phyloP scores from a whole-genome alignment of 148 eudicot genomes.

The Camellia sinensis region DNA sequence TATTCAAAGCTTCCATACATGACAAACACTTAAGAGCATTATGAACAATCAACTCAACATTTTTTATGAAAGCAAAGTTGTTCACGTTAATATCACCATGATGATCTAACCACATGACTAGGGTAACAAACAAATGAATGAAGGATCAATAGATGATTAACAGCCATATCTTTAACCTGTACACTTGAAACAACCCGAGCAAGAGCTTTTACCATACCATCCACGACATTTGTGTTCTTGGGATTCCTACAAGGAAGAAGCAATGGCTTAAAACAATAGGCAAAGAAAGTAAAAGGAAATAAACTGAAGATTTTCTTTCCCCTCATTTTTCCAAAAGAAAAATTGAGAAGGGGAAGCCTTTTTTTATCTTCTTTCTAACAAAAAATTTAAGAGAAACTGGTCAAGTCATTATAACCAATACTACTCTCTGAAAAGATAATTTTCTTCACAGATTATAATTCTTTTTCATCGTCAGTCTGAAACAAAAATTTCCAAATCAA shows the following conservation, averaged over 20 bases:
- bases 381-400: constrained; percentile 3
- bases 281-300: background rate
- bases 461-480: background rate
- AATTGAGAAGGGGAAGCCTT: background rate
- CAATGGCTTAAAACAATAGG: background rate
- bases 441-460: background rate
- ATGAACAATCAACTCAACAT: background rate
- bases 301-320: background rate
- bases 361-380: background rate
- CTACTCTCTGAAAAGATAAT: background rate
- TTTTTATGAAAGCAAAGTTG: background rate
- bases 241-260: constrained; percentile 66
- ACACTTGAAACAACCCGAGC: constrained; percentile 89
- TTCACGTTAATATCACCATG: background rate
- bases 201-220: constrained; percentile 95
- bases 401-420: background rate
- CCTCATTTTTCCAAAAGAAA: background rate
- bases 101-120: background rate
- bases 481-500: background rate
- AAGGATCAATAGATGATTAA: constrained; percentile 2
- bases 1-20: background rate
- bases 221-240: constrained; percentile 87
- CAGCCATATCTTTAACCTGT: constrained; percentile 56
- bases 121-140: background rate
- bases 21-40: background rate